Evolutionary conservation across 1,284 basidiomycete genomes (phyloP), one percentile per base, ranked within the genome.

Genomic region (Flammula alnicola): DNA sequence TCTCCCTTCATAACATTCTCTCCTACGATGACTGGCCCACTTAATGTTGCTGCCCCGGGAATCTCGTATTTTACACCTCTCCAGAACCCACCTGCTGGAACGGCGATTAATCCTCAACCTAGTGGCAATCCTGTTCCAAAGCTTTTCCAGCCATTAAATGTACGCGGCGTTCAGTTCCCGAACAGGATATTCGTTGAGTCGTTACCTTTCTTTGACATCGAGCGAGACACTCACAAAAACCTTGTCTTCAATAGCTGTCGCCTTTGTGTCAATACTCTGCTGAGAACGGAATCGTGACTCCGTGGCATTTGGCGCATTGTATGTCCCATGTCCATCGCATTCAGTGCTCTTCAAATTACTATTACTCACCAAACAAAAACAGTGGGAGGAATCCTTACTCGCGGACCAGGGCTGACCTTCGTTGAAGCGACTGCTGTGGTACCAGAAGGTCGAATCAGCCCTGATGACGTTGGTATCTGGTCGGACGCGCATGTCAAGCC

Each of bases 401-500:
- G 77, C 14, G 77, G 79, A 1, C 78, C 78, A 8, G 80, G 80
- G 0, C 66, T 78, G 4, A 76, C 82, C 44, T 73, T 81, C 51
- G 65, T 86, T 10, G 84, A 88, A 67, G 81, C 81, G 3, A 81
- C 82, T 0, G 77, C 80, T 1, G 80, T 91, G 1, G 57, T 78
- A 0, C 78, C 88, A 0, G 83, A 91, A 59, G 78, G 79, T 4
- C 71, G 78, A 6, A 78, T 77, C 53, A 70, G 75, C 0, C 75
- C 78, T 8, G 63, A 79, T 44, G 77, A 80, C 44, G 37, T 65
- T 16, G 91, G 91, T 0, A 72, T 95, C 47, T 95, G 91, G 89
- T 73, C 77, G 5, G 89, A 92, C 62, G 77, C 76, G 2, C 93
- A 95, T 42, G 82, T 88, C 37, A 76, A 73, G 3, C 77, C 83